These are phyloP conservation scores for Senna tora DNA, from an alignment of 306 rosid species.

Conservation along the genomic window DNA sequence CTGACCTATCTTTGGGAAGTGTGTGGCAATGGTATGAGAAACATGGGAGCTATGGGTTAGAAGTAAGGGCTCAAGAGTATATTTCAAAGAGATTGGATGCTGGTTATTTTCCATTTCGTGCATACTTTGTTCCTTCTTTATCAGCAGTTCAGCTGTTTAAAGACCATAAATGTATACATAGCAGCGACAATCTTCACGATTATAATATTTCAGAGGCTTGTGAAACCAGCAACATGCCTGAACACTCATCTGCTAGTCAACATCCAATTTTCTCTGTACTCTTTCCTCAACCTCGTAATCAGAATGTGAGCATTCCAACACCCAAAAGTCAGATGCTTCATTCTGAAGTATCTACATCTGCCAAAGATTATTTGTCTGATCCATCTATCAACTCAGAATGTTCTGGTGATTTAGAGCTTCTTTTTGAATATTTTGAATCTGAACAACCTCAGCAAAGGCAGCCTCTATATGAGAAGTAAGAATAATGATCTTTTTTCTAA, in stretches of 20 bases:
- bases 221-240: conserved; percentile 37
- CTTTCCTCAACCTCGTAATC: conserved; percentile 47
- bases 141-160: conserved; percentile 86
- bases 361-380: conserved; percentile 37
- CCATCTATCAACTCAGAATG: conserved; percentile 36
- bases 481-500: conserved; percentile 24
- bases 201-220: conserved; percentile 41
- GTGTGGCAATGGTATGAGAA: conserved; percentile 93
- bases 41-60: conserved; percentile 83
- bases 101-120: conserved; percentile 53
- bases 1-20: conserved; percentile 59
- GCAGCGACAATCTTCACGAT: conserved; percentile 24
- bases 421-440: conserved; percentile 84
- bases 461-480: conserved; percentile 76
- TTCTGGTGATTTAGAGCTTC: conserved; percentile 59
- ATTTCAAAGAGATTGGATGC: conserved; percentile 48
- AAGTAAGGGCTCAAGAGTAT: conserved; percentile 62
- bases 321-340: conserved; percentile 27
- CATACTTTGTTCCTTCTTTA: conserved; percentile 85
- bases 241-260: conserved; percentile 42
- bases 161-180: conserved; percentile 33
- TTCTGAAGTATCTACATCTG: conserved; percentile 42
- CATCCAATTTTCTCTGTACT: conserved; percentile 53
- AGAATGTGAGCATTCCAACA: conserved; percentile 36
- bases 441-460: conserved; percentile 80